Evolutionary conservation across 2,329 filamentous ascomycete species (phyloP), one percentile per base, ranked within the genome.

Genomic region (Alternaria hordeiaustralica): DNA sequence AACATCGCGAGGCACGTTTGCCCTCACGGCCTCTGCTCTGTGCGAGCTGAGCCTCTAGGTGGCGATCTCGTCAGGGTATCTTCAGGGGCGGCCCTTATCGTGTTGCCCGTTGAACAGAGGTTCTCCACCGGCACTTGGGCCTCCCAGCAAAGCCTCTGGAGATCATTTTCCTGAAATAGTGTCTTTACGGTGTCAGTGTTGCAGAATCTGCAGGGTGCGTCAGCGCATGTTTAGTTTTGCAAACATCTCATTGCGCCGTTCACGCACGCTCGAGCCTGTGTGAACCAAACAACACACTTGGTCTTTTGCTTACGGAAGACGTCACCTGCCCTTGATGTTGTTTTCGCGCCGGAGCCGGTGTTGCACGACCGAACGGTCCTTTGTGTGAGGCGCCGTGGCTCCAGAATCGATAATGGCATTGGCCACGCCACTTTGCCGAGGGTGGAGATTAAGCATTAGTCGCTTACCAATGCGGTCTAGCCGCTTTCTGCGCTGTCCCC

Each of bases 361-460:
- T 56, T 55, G 63, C 55, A 56, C 57, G 47, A 54, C 58, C 54
- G 57, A 50, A 54, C 47, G 46, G 49, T 41, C 51, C 45, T 55
- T 44, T 60, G 58, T 64, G 60, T 50, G 53, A 57, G 46, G 60
- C 61, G 58, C 63, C 49, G 54, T 30, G 36, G 47, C 54, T 61
- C 65, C 41, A 23, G 33, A 71, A 66, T 65, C 66, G 64, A 71
- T 69, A 61, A 64, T 63, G 47, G 55, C 50, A 50, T 47, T 50
- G 49, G 43, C 45, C 51, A 63, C 65, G 58, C 59, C 58, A 60
- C 58, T 54, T 59, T 61, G 45, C 59, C 60, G 50, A 54, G 49
- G 20, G 45, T 69, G 69, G 68, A 71, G 64, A 74, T 68, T 66
- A 67, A 67, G 57, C 64, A 61, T 69, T 55, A 21, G 55, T 45